phyloP scores from a whole-genome alignment of 495 filamentous ascomycete species.

The Chaetomium tenue region DNA sequence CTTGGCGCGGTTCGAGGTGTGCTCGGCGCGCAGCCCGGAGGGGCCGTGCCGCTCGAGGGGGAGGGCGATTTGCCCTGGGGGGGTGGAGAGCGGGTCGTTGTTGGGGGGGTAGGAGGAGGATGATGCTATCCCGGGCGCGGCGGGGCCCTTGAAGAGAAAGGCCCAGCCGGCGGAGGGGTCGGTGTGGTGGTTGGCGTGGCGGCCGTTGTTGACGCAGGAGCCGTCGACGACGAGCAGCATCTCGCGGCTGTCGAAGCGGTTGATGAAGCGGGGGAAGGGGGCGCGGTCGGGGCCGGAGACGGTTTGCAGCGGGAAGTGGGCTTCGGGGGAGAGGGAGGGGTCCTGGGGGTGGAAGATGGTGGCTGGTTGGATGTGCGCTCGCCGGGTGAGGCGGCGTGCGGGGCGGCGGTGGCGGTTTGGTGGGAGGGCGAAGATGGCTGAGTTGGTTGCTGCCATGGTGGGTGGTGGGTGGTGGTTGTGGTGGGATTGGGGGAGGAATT shows the following conservation, averaged over 20 bases:
- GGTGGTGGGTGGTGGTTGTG: not conserved
- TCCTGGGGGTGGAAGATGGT: constrained; percentile 33
- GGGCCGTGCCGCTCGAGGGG: constrained; percentile 37
- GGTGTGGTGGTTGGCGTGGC: constrained; percentile 7
- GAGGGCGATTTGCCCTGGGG: constrained; percentile 25
- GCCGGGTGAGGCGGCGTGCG: constrained; percentile 5
- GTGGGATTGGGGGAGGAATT: no score
- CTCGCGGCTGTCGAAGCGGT: constrained; percentile 40
- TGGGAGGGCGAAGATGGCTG: not conserved
- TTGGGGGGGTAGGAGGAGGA: not conserved
- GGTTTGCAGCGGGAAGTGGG: constrained; percentile 39
- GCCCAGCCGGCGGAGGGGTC: constrained; percentile 37
- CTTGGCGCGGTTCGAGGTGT: constrained; percentile 47
- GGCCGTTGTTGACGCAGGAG: constrained; percentile 43
- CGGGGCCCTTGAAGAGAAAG: constrained; percentile 36
- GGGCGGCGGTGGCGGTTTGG: not conserved
- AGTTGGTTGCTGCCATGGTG: not conserved
- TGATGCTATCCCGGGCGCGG: not conserved
- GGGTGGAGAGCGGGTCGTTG: not conserved
- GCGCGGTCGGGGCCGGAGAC: constrained; percentile 25
- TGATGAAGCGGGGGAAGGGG: constrained; percentile 37
- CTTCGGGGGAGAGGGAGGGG: constrained; percentile 31
- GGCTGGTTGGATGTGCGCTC: constrained; percentile 23
- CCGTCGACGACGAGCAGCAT: constrained; percentile 46
- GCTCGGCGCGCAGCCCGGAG: constrained; percentile 22